phyloP scores from a whole-genome alignment of 139 green algal species.

The Chlamydomonas eustigma region DNA sequence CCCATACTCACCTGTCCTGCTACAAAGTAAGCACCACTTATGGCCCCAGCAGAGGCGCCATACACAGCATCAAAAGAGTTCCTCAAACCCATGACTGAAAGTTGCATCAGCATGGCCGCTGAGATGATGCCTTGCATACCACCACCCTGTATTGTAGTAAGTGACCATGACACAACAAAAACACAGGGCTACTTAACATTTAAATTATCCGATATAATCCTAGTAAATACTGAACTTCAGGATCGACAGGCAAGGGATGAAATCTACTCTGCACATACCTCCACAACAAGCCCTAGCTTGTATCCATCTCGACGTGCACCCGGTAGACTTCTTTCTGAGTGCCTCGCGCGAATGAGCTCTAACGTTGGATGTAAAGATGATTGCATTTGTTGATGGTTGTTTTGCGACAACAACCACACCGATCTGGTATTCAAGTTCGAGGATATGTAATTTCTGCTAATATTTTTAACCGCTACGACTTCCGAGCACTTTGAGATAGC shows the following conservation, averaged over 20 bases:
- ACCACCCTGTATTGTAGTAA: conserved; percentile 34
- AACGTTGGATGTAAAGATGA: conserved; percentile 52
- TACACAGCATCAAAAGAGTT: conserved; percentile 84
- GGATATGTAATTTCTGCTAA: background rate
- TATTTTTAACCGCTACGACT: too few relatives aligned
- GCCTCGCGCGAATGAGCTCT: conserved; percentile 46
- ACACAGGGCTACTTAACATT: too few relatives aligned
- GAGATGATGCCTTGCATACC: conserved; percentile 76
- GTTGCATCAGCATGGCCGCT: conserved; percentile 62
- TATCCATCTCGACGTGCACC: conserved; percentile 48
- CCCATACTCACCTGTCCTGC: background rate
- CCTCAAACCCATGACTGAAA: conserved; percentile 59
- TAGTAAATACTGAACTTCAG: conserved; percentile 4
- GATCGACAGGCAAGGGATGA: conserved; percentile 2
- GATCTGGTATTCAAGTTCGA: background rate
- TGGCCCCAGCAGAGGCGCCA: conserved; percentile 72
- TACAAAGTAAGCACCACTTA: conserved; percentile 87
- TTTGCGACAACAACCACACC: background rate
- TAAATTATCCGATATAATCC: background rate
- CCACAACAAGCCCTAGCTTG: conserved; percentile 81
- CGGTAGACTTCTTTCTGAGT: conserved; percentile 36
- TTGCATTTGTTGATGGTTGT: background rate
- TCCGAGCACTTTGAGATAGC: too few relatives aligned
- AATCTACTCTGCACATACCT: conserved; percentile 35
- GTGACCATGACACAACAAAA: background rate